These are phyloP conservation scores for Calonectria pauciramosa DNA, from an alignment of 2,329 filamentous ascomycete genomes.

Conservation along the genomic window DNA sequence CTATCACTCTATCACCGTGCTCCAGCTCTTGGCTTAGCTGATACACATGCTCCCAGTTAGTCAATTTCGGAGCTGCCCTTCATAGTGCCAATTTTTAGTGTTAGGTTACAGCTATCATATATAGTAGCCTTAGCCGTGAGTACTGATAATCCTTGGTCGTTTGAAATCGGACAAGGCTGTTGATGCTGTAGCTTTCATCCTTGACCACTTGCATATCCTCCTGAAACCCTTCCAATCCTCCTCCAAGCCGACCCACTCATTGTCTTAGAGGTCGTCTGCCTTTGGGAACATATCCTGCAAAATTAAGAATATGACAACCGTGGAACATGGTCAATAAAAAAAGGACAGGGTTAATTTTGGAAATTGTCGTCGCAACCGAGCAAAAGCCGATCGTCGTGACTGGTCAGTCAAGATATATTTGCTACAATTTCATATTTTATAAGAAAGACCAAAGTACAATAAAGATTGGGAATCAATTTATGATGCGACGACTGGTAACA, in stretches of 20 bases:
- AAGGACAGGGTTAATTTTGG: neutral
- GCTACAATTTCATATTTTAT: neutral
- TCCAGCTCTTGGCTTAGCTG: too few species aligned
- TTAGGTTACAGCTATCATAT: too few species aligned
- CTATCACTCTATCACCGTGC: too few species aligned
- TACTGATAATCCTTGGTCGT: too few species aligned
- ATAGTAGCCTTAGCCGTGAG: too few species aligned
- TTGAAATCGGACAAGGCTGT: too few species aligned
- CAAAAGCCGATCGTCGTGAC: neutral
- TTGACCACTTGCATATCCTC: too few species aligned
- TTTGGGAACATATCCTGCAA: neutral
- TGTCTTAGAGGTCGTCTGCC: neutral
- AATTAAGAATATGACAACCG: neutral
- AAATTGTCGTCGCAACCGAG: neutral
- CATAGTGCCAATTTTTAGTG: too few species aligned
- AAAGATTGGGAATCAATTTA: neutral
- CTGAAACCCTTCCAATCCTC: too few species aligned
- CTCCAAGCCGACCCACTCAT: neutral
- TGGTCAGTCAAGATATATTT: neutral
- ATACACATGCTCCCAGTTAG: too few species aligned
- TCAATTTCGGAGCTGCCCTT: too few species aligned
- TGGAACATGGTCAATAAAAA: neutral
- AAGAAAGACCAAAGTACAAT: neutral
- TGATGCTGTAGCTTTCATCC: too few species aligned
- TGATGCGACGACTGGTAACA: neutral